Evolutionary conservation across 352 stramenopile species (phyloP).

Genomic region (Hyaloperonospora brassicae): DNA sequence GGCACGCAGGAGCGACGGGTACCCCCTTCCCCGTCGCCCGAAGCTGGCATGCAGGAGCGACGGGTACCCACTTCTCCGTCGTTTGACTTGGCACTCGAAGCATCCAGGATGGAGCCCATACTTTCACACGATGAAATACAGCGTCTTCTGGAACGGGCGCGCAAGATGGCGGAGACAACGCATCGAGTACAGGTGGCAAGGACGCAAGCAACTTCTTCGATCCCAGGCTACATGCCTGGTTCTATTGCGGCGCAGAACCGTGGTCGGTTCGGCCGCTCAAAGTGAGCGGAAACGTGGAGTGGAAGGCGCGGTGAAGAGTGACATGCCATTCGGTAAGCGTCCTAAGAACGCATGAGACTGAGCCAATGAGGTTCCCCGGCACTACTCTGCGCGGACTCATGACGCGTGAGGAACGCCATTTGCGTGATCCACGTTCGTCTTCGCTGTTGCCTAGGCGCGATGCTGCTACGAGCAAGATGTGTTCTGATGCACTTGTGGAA

Average conservation of each 20-base stretch:
- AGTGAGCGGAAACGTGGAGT: slow-evolving; percentile 15
- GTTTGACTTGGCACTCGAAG: slow-evolving; percentile 40
- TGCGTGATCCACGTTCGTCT: slow-evolving; percentile 55
- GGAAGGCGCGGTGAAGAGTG: slow-evolving; percentile 18
- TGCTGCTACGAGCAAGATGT: slow-evolving; percentile 44
- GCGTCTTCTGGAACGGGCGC: slow-evolving; percentile 49
- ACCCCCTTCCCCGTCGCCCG: too few species aligned
- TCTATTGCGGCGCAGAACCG: slow-evolving; percentile 27
- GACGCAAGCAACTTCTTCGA: slow-evolving; percentile 41
- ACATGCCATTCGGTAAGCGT: slow-evolving; percentile 40
- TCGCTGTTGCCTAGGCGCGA: slow-evolving; percentile 73
- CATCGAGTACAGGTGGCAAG: slow-evolving; percentile 47
- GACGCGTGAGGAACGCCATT: slow-evolving; percentile 44
- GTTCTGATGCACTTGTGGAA: slow-evolving; percentile 66
- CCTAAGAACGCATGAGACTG: slow-evolving; percentile 34
- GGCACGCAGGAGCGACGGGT: too few species aligned
- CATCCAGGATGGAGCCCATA: slow-evolving; percentile 67
- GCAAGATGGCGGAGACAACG: slow-evolving; percentile 53
- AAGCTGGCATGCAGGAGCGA: too few species aligned
- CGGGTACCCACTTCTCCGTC: slow-evolving; percentile 35
- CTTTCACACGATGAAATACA: slow-evolving; percentile 76
- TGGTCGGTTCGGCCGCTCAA: slow-evolving; percentile 15
- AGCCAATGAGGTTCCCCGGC: slow-evolving; percentile 32
- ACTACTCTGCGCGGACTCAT: slow-evolving; percentile 26
- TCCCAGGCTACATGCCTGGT: slow-evolving; percentile 33